Conservation (phyloP, 805 yeast species). For the Monosporozyma solicola region DNA sequence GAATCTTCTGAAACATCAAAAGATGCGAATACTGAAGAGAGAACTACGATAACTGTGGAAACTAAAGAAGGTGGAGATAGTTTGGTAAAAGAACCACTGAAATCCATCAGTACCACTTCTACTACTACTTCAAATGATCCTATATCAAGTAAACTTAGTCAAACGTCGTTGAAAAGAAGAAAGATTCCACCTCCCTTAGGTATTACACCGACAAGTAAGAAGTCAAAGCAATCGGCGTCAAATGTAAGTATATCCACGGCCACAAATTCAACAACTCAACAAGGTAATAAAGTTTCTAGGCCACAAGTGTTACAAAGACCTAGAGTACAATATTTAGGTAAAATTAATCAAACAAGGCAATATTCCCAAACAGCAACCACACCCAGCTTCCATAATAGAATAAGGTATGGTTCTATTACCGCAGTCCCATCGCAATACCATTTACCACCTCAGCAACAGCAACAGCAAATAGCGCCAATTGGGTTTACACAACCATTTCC, state of each 20-base stretch:
- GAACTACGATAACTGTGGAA: too few species aligned
- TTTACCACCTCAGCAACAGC: background rate
- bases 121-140: background rate
- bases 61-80: background rate
- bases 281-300: background rate
- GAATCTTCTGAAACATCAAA: background rate
- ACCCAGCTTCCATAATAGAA: background rate
- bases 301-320: slow-evolving; percentile 9
- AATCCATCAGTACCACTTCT: background rate
- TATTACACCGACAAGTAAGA: background rate
- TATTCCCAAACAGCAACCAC: slow-evolving; percentile 2
- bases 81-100: background rate
- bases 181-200: slow-evolving; percentile 7
- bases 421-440: background rate
- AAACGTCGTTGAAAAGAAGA: slow-evolving; percentile 6
- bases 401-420: background rate
- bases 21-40: background rate
- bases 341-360: background rate
- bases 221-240: background rate
- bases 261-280: background rate
- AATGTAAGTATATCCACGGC: background rate
- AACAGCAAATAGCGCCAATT: background rate
- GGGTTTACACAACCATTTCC: background rate
- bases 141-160: background rate
- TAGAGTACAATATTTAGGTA: slow-evolving; percentile 25